phyloP scores from a whole-genome alignment of 2,329 filamentous ascomycete genomes.

The Trematosphaeria pertusa region DNA sequence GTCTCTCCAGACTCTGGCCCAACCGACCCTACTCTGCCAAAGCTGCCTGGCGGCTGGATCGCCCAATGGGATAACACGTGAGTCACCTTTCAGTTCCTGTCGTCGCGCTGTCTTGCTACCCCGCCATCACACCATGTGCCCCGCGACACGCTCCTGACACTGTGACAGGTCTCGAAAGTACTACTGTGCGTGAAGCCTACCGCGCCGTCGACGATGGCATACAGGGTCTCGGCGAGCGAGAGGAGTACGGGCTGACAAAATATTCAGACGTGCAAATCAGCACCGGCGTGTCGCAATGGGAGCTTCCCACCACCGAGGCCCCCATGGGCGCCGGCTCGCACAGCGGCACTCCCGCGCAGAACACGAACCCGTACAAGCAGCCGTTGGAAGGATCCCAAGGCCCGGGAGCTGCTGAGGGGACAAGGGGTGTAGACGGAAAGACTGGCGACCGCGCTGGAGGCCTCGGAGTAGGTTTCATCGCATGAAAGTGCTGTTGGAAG shows the following conservation, averaged over 20 bases:
- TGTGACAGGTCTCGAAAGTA: slow-evolving; percentile 46
- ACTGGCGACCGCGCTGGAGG: slow-evolving; percentile 64
- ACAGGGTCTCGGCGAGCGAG: no score
- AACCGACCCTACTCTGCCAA: slow-evolving; percentile 46
- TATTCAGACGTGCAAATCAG: slow-evolving; percentile 68
- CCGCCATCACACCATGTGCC: slow-evolving; percentile 21
- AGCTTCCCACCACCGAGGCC: slow-evolving; percentile 70
- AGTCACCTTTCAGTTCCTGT: slow-evolving; percentile 17
- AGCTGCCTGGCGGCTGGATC: slow-evolving; percentile 49
- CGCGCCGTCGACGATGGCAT: neutral
- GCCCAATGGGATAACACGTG: slow-evolving; percentile 50
- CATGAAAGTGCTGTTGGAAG: slow-evolving; percentile 9
- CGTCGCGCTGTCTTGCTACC: slow-evolving; percentile 12
- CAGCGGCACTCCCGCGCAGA: slow-evolving; percentile 50
- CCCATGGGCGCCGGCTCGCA: slow-evolving; percentile 66
- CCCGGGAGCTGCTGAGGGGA: slow-evolving; percentile 50
- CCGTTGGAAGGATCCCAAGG: slow-evolving; percentile 53
- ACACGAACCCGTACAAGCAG: slow-evolving; percentile 68
- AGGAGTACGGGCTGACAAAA: neutral
- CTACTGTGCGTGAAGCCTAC: slow-evolving; percentile 38
- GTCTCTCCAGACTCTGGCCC: slow-evolving; percentile 49
- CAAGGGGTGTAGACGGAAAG: slow-evolving; percentile 60
- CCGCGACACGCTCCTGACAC: slow-evolving; percentile 30
- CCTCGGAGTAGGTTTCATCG: slow-evolving; percentile 63
- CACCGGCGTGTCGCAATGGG: slow-evolving; percentile 76